Base-by-base conservation (phyloP, 1,284 basidiomycete genomes). In the Fistulinella cinereoalba region DNA sequence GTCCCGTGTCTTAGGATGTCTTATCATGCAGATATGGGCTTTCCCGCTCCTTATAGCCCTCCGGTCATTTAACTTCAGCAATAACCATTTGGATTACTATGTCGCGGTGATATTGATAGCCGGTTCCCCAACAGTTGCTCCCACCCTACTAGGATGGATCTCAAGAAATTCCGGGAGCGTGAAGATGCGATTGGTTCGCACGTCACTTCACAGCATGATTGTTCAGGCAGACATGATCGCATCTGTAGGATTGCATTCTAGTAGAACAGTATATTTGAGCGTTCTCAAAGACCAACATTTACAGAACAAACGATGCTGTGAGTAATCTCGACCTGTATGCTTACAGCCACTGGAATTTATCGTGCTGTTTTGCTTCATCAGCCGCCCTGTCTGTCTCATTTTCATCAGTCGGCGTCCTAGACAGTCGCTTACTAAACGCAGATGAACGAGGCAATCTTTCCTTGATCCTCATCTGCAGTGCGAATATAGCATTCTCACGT, bases 111-210 rank as follows among this genome's bases (percentile, higher is more conserved):
- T 75, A 0, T 62, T 82, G 19, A 69, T 81, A 39, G 74, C 77
- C 31, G 80, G 77, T 15, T 68, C 77, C 62, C 71, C 80, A 46
- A 73, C 70, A 46, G 60, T 72, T 6, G 69, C 72, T 40, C 69
- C 72, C 2, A 65, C 74, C 1, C 71, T 82, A 57, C 79, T 83
- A 0, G 80, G 77, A 0, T 83, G 81, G 81, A 71, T 74, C 1
- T 83, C 80, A 6, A 71, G 79, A 38, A 83, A 83, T 58, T 82
- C 81, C 4, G 71, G 72, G 54, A 75, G 76, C 44, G 81, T 83
- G 2, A 67, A 75, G 32, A 79, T 74, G 57, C 73, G 80, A 36
- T 81, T 80, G 3, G 66, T 82, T 5, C 80, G 78, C 16, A 79
- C 79, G 10, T 70, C 67, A 1, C 61, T 81, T 36, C 83, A 83